phyloP scores from a whole-genome alignment of 352 stramenopile species.

The Pythium aristosporum region DNA sequence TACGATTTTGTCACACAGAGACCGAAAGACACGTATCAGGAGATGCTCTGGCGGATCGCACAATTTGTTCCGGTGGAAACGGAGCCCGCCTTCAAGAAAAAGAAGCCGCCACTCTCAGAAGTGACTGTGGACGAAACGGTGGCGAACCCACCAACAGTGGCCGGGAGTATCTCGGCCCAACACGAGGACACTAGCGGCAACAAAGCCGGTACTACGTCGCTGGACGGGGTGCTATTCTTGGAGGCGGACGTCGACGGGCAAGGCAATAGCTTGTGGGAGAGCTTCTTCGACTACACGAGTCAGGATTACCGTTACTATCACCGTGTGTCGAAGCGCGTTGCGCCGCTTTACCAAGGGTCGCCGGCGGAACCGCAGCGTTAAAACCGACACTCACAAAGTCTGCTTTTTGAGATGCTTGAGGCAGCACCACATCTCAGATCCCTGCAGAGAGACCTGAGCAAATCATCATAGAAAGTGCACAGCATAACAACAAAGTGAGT shows the following conservation, averaged over 20 bases:
- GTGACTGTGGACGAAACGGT: not conserved
- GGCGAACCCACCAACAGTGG: not conserved
- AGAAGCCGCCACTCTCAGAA: conserved; percentile 5
- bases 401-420: not conserved
- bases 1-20: conserved; percentile 66
- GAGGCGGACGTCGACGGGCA: conserved; percentile 53
- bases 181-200: not conserved
- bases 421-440: conserved; percentile 3
- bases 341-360: conserved; percentile 4
- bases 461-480: not conserved
- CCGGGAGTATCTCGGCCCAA: not conserved
- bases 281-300: conserved; percentile 63
- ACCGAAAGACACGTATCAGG: conserved; percentile 60
- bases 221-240: conserved; percentile 27
- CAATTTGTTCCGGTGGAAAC: conserved; percentile 52
- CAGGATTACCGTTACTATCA: conserved; percentile 67
- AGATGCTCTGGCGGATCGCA: conserved; percentile 65
- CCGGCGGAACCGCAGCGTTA: not conserved
- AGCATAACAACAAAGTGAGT: not conserved
- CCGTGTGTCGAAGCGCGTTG: conserved; percentile 61
- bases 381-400: not conserved
- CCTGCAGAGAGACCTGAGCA: not conserved
- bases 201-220: not conserved
- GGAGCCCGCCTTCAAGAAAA: conserved; percentile 23
- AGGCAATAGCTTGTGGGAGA: conserved; percentile 61